Percentiles rank a stretch among this genome's conserved stretches.
These are phyloP conservation scores for Meyerozyma smithsonii DNA, from an alignment of 1,139 yeast genomes.

Conservation along the genomic window DNA sequence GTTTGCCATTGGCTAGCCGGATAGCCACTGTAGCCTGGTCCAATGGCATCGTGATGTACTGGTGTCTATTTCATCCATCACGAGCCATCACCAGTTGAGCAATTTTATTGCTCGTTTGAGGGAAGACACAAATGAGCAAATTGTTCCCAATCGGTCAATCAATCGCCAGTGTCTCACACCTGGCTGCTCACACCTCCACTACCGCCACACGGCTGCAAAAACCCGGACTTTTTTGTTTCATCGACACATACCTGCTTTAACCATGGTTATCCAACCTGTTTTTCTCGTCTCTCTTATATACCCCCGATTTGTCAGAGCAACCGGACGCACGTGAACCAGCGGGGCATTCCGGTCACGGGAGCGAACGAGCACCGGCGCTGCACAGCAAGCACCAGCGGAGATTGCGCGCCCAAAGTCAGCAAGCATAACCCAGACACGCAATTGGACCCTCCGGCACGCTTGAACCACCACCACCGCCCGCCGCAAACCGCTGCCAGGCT, in stretches of 20 bases:
- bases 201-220: neutral
- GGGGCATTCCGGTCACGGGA: neutral
- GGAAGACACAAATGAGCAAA: too few relatives aligned
- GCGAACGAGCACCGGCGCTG: neutral
- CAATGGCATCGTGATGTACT: too few relatives aligned
- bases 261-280: neutral
- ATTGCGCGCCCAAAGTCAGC: neutral
- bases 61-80: too few relatives aligned
- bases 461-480: too few relatives aligned
- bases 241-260: slow-evolving; percentile 2
- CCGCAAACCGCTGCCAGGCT: too few relatives aligned
- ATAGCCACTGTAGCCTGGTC: too few relatives aligned
- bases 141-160: neutral
- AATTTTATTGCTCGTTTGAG: neutral
- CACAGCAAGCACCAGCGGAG: neutral
- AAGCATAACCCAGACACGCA: neutral
- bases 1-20: too few relatives aligned
- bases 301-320: slow-evolving; percentile 4
- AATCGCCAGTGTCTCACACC: neutral
- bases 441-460: neutral
- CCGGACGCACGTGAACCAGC: slow-evolving; percentile 1
- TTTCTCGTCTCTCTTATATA: neutral
- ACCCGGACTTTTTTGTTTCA: neutral
- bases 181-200: neutral
- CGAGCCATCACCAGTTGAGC: neutral